Percentiles rank a stretch among this genome's conserved stretches.
Conservation (phyloP, 768 basidiomycete species). For the Ramaria sp. region DNA sequence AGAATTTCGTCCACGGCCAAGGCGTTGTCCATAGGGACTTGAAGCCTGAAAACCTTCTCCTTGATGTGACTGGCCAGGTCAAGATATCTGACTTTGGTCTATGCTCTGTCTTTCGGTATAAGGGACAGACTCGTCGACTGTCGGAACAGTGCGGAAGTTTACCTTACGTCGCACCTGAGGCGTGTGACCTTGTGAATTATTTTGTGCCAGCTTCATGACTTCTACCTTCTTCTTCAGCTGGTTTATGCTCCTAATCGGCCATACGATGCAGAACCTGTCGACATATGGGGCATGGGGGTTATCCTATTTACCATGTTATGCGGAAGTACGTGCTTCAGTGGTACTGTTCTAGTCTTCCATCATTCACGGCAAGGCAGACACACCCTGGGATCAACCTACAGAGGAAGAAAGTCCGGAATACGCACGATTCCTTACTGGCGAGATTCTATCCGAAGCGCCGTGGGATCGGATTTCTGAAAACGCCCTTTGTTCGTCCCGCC, state of each 20-base stretch:
- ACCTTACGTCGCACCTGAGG: conserved; percentile 93
- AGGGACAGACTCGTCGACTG: conserved; percentile 68
- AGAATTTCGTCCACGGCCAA: conserved; percentile 79
- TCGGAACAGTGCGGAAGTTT: conserved; percentile 84
- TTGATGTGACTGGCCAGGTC: conserved; percentile 73
- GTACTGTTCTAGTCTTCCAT: background rate
- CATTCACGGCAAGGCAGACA: conserved; percentile 43
- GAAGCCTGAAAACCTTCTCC: conserved; percentile 91
- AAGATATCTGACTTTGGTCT: conserved; percentile 96
- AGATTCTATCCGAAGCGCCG: conserved; percentile 63
- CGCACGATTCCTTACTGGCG: conserved; percentile 58
- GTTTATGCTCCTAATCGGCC: conserved; percentile 20
- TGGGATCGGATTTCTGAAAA: conserved; percentile 60
- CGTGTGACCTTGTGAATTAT: conserved; percentile 22
- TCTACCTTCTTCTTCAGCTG: background rate
- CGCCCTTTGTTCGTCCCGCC: conserved; percentile 46
- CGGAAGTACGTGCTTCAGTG: conserved; percentile 56
- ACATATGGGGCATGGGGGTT: conserved; percentile 93
- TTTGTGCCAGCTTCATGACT: background rate
- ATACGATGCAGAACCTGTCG: conserved; percentile 87
- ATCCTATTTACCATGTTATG: conserved; percentile 85
- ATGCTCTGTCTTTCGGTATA: conserved; percentile 81
- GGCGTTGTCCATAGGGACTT: conserved; percentile 95
- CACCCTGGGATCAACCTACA: conserved; percentile 96
- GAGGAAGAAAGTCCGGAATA: conserved; percentile 62